Evolutionary conservation across 805 yeast species (phyloP), one percentile per base, ranked within the genome.

Genomic region (Starmerella vaccinii): DNA sequence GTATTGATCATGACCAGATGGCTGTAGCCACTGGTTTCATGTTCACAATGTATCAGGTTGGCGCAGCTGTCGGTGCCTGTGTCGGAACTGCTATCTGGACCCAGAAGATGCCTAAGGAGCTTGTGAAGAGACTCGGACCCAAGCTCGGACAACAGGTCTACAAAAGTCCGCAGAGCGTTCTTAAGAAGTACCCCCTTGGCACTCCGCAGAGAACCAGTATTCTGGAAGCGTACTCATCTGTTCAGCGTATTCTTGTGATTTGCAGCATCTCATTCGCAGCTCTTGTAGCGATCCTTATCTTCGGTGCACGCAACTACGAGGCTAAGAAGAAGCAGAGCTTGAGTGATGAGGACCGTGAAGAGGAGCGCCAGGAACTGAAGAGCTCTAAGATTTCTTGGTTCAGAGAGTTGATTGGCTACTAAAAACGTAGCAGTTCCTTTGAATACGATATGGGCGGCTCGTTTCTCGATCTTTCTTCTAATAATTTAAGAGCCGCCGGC

Each of bases 51-150:
- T 81, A 79, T 63, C 73, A 77, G 57, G 71, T 82, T 49, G 89
- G 89, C 10, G 65, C 77, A 12, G 83, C 84, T 9, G 59, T 81
- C 44, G 88, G 88, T 26, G 65, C 75, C 33, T 65, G 81, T 32
- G 73, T 82, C 26, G 72, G 84, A n/a, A 86, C 85, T 55, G 85
- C 86, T 26, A 71, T 82, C 42, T 82, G 87, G 87, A 76, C 84
- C 13, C 76, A 80, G 55, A 62, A 71, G 29, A 68, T 82, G 60
- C 81, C 77, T 60, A 58, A 61, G 24, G 61, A 71, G 58, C 65
- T 78, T 41, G 51, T 61, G 29, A 63, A 67, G 43, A 58, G 73
- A 47, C 57, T 75, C 15, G 62, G 63, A 21, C 50, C 58, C 9
- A 61, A 70, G 0, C 53, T 74, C 19, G 80, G 79, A 9, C 56